phyloP scores from a whole-genome alignment of 768 basidiomycete species.

The Gymnopilus junonius region DNA sequence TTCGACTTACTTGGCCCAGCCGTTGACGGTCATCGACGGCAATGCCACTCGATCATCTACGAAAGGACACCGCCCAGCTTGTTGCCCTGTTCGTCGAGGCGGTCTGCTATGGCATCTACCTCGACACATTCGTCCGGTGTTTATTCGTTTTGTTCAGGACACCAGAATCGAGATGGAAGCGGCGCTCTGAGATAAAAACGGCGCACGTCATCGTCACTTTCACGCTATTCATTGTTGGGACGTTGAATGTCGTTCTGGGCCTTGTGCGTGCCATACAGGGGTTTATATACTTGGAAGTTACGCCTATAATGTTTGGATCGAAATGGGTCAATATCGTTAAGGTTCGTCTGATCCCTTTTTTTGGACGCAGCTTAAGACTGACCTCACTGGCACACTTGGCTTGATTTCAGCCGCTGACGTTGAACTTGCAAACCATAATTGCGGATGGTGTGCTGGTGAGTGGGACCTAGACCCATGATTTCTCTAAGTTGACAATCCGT shows the following conservation, averaged over 20 bases:
- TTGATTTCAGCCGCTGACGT: not conserved
- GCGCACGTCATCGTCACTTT: slow-evolving; percentile 13
- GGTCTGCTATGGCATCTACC: slow-evolving; percentile 23
- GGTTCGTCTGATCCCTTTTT: slow-evolving; percentile 3
- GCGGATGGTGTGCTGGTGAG: not conserved
- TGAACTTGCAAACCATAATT: slow-evolving; percentile 1
- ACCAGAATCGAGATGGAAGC: not conserved
- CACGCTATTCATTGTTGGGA: slow-evolving; percentile 9
- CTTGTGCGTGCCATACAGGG: slow-evolving; percentile 15
- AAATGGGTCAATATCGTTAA: slow-evolving; percentile 17
- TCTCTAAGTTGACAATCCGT: not conserved
- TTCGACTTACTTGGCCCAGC: not conserved
- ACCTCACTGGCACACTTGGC: no score
- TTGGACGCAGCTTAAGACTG: not conserved
- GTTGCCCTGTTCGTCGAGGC: slow-evolving; percentile 19
- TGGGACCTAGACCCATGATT: not conserved
- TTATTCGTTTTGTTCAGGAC: slow-evolving; percentile 15
- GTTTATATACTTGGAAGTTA: slow-evolving; percentile 6
- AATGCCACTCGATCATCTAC: slow-evolving; percentile 4
- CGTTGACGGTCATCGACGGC: slow-evolving; percentile 9
- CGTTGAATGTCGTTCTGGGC: slow-evolving; percentile 17
- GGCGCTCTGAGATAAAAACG: slow-evolving; percentile 6
- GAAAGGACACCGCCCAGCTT: slow-evolving; percentile 16
- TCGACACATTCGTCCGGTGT: slow-evolving; percentile 18
- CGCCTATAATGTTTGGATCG: not conserved